Conservation (phyloP, 805 yeast genomes). For the Zygosaccharomyces gambellarensis region DNA sequence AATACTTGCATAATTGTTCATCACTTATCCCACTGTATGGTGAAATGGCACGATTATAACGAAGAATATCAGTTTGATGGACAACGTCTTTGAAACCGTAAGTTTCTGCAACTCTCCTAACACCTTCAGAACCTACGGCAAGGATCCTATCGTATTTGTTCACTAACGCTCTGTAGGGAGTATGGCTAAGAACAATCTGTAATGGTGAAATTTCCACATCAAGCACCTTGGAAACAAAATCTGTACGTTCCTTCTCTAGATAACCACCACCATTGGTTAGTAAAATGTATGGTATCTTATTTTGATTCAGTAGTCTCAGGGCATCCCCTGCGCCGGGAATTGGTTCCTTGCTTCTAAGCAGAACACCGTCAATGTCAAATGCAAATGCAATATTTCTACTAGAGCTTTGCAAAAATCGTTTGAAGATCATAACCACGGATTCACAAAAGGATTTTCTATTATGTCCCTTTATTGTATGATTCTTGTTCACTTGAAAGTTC, state of each 20-base stretch:
- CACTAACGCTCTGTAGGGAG: slow-evolving; percentile 67
- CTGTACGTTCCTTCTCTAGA: slow-evolving; percentile 56
- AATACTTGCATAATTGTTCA: slow-evolving; percentile 41
- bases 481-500: neutral
- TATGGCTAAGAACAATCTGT: slow-evolving; percentile 82
- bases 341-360: slow-evolving; percentile 66
- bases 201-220: slow-evolving; percentile 43
- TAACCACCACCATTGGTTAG: slow-evolving; percentile 91
- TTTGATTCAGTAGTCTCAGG: slow-evolving; percentile 45
- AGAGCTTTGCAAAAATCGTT: slow-evolving; percentile 15
- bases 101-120: slow-evolving; percentile 64
- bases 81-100: slow-evolving; percentile 79
- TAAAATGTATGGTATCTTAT: slow-evolving; percentile 69
- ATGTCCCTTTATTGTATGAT: neutral
- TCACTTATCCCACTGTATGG: slow-evolving; percentile 76
- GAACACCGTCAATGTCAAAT: slow-evolving; percentile 75
- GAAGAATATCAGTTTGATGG: slow-evolving; percentile 66
- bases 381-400: slow-evolving; percentile 29
- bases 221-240: slow-evolving; percentile 44
- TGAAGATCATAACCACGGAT: slow-evolving; percentile 13
- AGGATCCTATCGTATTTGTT: slow-evolving; percentile 56
- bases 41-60: slow-evolving; percentile 52
- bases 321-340: slow-evolving; percentile 64
- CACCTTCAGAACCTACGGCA: slow-evolving; percentile 70
- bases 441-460: neutral